A percentile compares a stretch with the other conserved stretches of the same genome.
Evolutionary conservation across 768 basidiomycete genomes (phyloP).

Genomic region (Amanita jacksonii): DNA sequence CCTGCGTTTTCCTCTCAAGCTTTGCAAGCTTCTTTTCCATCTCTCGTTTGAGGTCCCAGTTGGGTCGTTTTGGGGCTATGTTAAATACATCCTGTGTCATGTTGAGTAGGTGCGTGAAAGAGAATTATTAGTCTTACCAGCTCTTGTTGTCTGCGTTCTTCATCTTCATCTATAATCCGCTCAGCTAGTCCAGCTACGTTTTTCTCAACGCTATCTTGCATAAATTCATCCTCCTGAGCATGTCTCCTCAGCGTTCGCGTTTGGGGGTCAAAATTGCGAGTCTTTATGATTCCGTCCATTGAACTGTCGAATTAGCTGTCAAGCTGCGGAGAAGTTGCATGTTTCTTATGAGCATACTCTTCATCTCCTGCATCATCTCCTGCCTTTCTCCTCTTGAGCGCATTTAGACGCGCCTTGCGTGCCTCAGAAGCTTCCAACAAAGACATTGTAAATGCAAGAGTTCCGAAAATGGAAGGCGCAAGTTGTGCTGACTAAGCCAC

Average conservation of each 20-base stretch:
- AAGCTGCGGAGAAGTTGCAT: background rate
- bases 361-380: slow-evolving; percentile 37
- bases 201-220: slow-evolving; percentile 83
- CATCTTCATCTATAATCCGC: slow-evolving; percentile 79
- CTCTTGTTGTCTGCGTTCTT: slow-evolving; percentile 76
- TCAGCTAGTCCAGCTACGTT: slow-evolving; percentile 79
- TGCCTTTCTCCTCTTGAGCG: slow-evolving; percentile 64
- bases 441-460: slow-evolving; percentile 28
- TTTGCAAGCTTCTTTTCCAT: slow-evolving; percentile 84
- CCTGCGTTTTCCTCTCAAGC: slow-evolving; percentile 86
- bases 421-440: slow-evolving; percentile 72
- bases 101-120: slow-evolving; percentile 2
- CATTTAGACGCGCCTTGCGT: slow-evolving; percentile 72
- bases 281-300: slow-evolving; percentile 34
- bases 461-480: slow-evolving; percentile 1
- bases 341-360: slow-evolving; percentile 27
- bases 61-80: slow-evolving; percentile 93
- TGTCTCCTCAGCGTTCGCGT: slow-evolving; percentile 72
- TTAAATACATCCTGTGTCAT: slow-evolving; percentile 77
- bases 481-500: slow-evolving; percentile 23
- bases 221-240: slow-evolving; percentile 40
- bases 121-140: slow-evolving; percentile 43
- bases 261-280: slow-evolving; percentile 86
- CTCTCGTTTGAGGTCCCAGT: slow-evolving; percentile 94
- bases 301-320: background rate